Conservation (phyloP, 148 eudicot species). For the Cornus controversa region DNA sequence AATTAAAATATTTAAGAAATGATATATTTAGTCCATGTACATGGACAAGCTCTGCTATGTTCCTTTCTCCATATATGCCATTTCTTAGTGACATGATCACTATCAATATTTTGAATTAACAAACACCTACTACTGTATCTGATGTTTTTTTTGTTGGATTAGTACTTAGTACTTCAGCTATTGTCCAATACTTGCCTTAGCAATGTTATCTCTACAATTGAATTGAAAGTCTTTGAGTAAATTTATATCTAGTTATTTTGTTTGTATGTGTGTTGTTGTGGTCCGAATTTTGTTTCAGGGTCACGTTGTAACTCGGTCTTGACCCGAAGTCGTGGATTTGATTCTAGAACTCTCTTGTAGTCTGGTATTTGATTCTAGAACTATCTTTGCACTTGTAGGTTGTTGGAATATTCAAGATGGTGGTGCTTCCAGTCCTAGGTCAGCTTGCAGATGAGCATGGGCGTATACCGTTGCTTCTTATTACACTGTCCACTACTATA, state of each 20-base stretch:
- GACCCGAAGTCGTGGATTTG: too few species aligned
- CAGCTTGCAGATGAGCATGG: conserved; percentile 93
- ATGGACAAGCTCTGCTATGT: not conserved
- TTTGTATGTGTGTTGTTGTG: too few species aligned
- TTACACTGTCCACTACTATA: conserved; percentile 77
- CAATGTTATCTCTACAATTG: too few species aligned
- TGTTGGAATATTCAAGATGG: conserved; percentile 87
- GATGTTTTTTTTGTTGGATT: conserved; percentile 1
- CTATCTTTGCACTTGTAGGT: conserved; percentile 41
- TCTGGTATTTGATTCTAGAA: too few species aligned
- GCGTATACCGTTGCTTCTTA: conserved; percentile 81
- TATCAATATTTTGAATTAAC: not conserved
- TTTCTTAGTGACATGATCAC: not conserved
- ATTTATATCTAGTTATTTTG: too few species aligned
- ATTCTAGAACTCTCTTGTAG: too few species aligned
- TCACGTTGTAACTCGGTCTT: too few species aligned
- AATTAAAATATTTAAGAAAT: not conserved
- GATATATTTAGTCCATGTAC: not conserved
- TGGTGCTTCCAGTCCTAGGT: conserved; percentile 81
- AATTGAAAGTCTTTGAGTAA: too few species aligned
- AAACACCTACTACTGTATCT: not conserved
- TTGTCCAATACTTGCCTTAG: not conserved
- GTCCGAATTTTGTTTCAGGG: too few species aligned
- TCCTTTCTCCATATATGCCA: not conserved
- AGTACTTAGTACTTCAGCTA: not conserved